A percentile compares a stretch with the other conserved stretches of the same genome.
These are phyloP conservation scores for Nicotiana benthamiana DNA, from an alignment of 257 asterid genomes.

Conservation along the genomic window DNA sequence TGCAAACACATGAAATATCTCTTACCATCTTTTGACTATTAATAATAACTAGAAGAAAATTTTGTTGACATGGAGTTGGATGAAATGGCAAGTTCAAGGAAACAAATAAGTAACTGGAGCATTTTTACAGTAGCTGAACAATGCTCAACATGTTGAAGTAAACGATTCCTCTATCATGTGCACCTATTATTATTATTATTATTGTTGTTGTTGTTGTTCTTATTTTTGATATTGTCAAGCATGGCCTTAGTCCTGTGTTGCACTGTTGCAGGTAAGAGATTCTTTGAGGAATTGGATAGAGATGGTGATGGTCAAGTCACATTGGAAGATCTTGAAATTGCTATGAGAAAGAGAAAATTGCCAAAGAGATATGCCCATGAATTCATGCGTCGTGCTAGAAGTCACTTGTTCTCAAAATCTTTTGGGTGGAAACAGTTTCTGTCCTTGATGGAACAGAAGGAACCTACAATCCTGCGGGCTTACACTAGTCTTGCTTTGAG, in stretches of 20 bases:
- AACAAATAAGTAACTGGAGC: background rate
- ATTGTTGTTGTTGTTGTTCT: background rate
- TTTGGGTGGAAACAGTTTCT: constrained; percentile 97
- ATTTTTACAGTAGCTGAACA: background rate
- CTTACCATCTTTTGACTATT: background rate
- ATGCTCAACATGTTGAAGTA: background rate
- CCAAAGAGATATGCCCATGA: constrained; percentile 92
- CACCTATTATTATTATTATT: background rate
- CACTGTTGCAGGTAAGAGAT: constrained; percentile 69
- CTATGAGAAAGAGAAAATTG: constrained; percentile 87
- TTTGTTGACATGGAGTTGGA: background rate
- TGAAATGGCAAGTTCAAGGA: background rate
- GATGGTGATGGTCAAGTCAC: constrained; percentile 98
- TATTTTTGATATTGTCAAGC: background rate
- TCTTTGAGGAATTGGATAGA: constrained; percentile 92
- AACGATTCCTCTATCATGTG: background rate
- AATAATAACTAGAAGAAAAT: background rate
- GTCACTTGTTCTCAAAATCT: constrained; percentile 85
- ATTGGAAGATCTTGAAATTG: constrained; percentile 94
- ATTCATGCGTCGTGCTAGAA: constrained; percentile 82
- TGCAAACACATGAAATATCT: background rate
- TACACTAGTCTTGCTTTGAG: constrained; percentile 95
- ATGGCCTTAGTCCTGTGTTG: background rate
- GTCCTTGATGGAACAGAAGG: constrained; percentile 97
- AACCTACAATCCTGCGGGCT: constrained; percentile 94